Evolutionary conservation across 352 stramenopile species (phyloP).

Genomic region (Globisporangium uncinulatum): DNA sequence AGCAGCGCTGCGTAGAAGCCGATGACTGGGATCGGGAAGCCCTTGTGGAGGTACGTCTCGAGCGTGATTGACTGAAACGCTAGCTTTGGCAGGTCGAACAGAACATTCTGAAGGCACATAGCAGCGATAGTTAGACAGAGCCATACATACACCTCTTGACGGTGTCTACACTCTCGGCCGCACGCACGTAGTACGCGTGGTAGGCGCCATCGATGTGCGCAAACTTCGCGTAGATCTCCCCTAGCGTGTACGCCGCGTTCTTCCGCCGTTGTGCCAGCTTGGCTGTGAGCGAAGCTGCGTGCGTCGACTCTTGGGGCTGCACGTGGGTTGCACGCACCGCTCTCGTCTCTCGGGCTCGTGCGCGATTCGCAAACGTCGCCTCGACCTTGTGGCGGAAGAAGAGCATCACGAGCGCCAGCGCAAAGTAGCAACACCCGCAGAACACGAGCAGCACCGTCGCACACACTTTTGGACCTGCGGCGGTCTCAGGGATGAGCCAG

Average conservation of each 20-base stretch:
- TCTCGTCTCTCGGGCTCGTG: constrained; percentile 3
- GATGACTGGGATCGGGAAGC: constrained; percentile 35
- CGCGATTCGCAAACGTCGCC: not conserved
- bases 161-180: not conserved
- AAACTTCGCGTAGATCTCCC: constrained; percentile 18
- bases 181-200: constrained; percentile 34
- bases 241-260: constrained; percentile 11
- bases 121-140: not conserved
- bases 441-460: constrained; percentile 24
- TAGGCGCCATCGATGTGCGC: constrained; percentile 29
- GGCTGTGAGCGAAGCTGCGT: not conserved
- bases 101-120: constrained; percentile 11
- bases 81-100: constrained; percentile 30
- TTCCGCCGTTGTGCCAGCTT: not conserved
- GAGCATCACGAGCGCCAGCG: constrained; percentile 29
- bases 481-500: constrained; percentile 29
- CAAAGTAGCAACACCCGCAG: constrained; percentile 28
- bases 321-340: not conserved
- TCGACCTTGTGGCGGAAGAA: constrained; percentile 18
- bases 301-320: not conserved
- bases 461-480: constrained; percentile 21
- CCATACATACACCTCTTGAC: no score
- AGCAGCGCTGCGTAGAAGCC: constrained; percentile 32
- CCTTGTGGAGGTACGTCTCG: constrained; percentile 27
- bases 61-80: constrained; percentile 37